Conservation (phyloP, 2,329 filamentous ascomycete genomes). For the Gliomastix tumulicola region DNA sequence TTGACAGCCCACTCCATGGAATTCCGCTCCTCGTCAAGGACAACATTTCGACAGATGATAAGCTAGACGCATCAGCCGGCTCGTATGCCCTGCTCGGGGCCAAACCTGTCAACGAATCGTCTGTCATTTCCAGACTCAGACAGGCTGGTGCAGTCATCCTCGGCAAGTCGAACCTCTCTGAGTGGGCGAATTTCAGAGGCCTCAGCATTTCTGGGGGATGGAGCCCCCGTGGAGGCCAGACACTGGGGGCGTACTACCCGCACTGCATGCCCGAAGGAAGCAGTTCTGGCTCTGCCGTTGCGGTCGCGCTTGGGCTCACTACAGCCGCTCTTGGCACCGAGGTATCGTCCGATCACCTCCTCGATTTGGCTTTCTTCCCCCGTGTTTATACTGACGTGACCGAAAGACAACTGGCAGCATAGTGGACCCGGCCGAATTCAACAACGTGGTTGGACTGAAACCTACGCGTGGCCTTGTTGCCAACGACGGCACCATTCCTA, state of each 20-base stretch:
- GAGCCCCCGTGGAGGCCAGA: conserved; percentile 56
- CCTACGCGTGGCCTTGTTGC: conserved; percentile 70
- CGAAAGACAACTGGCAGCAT: conserved; percentile 53
- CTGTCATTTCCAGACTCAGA: no score
- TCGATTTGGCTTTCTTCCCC: neutral
- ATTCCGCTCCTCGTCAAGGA: conserved; percentile 16
- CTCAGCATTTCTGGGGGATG: conserved; percentile 64
- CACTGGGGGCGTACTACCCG: conserved; percentile 60
- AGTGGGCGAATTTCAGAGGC: conserved; percentile 69
- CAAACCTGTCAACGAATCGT: no score
- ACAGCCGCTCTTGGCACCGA: conserved; percentile 66
- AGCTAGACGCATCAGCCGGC: no score
- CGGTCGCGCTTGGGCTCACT: conserved; percentile 55
- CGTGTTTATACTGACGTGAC: neutral
- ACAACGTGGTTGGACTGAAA: conserved; percentile 66
- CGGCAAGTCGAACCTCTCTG: conserved; percentile 63
- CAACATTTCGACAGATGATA: conserved; percentile 61
- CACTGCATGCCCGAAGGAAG: conserved; percentile 62
- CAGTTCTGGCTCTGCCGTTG: conserved; percentile 59
- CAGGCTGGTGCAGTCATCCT: conserved; percentile 62
- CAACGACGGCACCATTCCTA: conserved; percentile 57
- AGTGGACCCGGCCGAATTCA: conserved; percentile 65
- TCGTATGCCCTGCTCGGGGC: no score
- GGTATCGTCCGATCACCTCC: conserved; percentile 28
- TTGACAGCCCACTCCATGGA: conserved; percentile 13